Conservation (phyloP, 345 rosid species). For the Xanthoceras sorbifolium region DNA sequence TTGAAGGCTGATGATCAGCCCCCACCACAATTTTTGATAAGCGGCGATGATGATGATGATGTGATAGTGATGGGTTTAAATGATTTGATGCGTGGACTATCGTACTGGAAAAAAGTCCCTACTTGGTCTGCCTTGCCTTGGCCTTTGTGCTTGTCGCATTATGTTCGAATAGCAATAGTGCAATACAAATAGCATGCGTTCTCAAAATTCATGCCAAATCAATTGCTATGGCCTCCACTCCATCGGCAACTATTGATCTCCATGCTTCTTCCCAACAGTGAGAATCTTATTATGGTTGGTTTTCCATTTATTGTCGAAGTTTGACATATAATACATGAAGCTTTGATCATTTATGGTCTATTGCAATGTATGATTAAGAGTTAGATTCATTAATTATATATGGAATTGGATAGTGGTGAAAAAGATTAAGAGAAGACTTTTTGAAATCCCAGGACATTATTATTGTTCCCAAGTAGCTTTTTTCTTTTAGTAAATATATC, state of each 20-base stretch:
- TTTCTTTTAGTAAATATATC: too few relatives aligned
- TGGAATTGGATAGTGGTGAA: too few relatives aligned
- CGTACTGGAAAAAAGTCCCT: background rate
- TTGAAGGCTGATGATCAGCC: slow-evolving; percentile 24
- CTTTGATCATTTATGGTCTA: background rate
- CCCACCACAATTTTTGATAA: slow-evolving; percentile 26
- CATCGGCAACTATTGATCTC: background rate
- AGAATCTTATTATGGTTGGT: background rate
- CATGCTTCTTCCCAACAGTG: background rate
- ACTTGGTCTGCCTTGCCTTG: background rate
- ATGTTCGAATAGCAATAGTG: too few relatives aligned
- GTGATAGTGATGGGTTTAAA: slow-evolving; percentile 22
- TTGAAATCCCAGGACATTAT: too few relatives aligned
- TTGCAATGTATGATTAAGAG: background rate
- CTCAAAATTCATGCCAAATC: background rate
- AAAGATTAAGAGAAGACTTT: too few relatives aligned
- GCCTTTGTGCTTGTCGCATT: background rate
- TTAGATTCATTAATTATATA: background rate
- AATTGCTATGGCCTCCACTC: background rate
- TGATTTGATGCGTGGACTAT: slow-evolving; percentile 39
- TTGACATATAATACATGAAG: background rate
- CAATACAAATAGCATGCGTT: background rate
- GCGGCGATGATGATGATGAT: slow-evolving; percentile 26
- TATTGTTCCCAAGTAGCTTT: too few relatives aligned
- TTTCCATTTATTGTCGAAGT: background rate